Evolutionary conservation across 2,329 filamentous ascomycete species (phyloP).

Genomic region (Grosmannia clavigera): DNA sequence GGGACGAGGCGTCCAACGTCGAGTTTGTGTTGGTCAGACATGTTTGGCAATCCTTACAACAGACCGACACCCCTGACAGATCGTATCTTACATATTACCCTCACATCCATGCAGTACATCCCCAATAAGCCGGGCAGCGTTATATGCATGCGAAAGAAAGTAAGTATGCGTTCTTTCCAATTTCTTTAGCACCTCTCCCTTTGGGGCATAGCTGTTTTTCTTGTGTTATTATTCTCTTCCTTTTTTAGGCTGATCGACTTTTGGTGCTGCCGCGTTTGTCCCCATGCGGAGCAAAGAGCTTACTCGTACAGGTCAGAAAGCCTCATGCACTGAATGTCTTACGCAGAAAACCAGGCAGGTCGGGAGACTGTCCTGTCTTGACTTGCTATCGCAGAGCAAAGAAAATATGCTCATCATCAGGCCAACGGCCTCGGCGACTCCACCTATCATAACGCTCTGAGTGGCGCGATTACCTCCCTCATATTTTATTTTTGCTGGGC

Average conservation of each 20-base stretch:
- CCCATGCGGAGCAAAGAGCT: neutral
- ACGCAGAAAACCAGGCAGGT: neutral
- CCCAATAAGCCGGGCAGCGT: neutral
- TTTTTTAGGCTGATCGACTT: neutral
- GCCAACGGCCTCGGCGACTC: neutral
- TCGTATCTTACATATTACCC: neutral
- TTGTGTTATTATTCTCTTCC: neutral
- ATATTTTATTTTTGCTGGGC: no score
- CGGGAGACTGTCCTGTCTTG: neutral
- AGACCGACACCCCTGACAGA: no score
- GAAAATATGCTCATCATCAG: neutral
- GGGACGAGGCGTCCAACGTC: neutral
- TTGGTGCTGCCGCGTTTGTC: neutral
- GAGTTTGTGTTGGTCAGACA: conserved; percentile 1
- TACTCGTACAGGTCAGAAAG: neutral
- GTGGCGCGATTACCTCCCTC: neutral
- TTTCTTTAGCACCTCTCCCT: neutral
- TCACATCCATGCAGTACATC: neutral
- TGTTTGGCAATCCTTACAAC: conserved; percentile 1
- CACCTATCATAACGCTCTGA: neutral
- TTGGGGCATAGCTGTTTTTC: neutral
- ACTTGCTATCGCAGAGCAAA: no score
- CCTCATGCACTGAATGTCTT: no score
- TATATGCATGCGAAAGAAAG: neutral
- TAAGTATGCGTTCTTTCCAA: neutral